Percentiles rank a stretch among this genome's conserved stretches.
phyloP scores from a whole-genome alignment of 768 basidiomycete genomes.

The Tulasnella sp. region DNA sequence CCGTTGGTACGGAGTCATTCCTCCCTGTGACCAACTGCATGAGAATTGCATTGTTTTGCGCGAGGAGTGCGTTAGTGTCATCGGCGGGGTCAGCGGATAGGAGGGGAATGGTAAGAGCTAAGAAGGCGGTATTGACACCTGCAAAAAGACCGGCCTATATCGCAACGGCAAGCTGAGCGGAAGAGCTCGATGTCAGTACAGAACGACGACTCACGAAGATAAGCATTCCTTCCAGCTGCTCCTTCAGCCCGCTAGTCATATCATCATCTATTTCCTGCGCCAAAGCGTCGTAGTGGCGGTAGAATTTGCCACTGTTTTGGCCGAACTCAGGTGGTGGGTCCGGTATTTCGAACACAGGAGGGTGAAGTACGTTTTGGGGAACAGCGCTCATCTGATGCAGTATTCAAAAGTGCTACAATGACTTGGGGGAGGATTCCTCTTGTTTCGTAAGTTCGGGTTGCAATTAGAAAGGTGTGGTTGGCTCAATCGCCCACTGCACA shows the following conservation, averaged over 20 bases:
- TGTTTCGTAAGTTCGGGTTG: too few relatives aligned
- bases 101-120: not conserved
- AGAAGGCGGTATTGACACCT: not conserved
- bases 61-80: not conserved
- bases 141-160: not conserved
- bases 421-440: too few relatives aligned
- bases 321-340: not conserved
- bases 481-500: too few relatives aligned
- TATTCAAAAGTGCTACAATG: too few relatives aligned
- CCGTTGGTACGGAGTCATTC: not conserved
- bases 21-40: not conserved
- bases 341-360: not conserved
- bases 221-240: constrained; percentile 1
- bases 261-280: not conserved
- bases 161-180: not conserved
- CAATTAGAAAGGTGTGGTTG: too few relatives aligned
- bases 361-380: not conserved
- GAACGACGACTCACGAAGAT: not conserved
- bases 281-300: not conserved
- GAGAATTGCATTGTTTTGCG: not conserved
- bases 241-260: not conserved
- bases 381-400: not conserved
- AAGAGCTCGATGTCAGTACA: not conserved
- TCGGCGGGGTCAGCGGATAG: not conserved
- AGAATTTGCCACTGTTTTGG: not conserved